These are phyloP conservation scores for Backusella sp. DNA, from an alignment of 192 early-diverging fungal species.

Conservation along the genomic window DNA sequence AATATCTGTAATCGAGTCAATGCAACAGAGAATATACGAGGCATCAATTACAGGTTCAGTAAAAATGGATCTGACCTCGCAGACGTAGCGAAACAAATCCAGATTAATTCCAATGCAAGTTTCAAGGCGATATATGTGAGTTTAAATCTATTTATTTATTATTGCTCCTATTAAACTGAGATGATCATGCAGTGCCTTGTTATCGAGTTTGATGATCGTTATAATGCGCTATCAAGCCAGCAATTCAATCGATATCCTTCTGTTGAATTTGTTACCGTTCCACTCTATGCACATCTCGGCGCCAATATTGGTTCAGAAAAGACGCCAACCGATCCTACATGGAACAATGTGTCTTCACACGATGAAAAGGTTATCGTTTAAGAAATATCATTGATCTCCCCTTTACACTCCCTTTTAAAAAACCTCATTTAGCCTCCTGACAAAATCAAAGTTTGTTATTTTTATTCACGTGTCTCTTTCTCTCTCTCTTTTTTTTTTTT, in stretches of 20 bases:
- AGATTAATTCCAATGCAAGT: conserved; percentile 2
- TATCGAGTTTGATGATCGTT: conserved; percentile 36
- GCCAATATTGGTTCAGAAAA: background rate
- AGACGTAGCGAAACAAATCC: conserved; percentile 9
- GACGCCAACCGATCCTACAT: background rate
- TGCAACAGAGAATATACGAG: conserved; percentile 21
- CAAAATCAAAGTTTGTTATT: background rate
- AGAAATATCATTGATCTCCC: background rate
- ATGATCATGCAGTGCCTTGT: conserved; percentile 10
- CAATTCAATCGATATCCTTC: conserved; percentile 18
- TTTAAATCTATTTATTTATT: background rate
- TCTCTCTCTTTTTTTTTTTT: background rate
- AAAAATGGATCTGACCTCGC: conserved; percentile 11
- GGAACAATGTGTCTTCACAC: background rate
- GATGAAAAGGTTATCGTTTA: conserved; percentile 10
- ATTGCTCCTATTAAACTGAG: background rate
- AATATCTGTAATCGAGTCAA: conserved; percentile 18
- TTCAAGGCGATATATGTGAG: conserved; percentile 22
- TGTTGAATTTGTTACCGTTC: conserved; percentile 30
- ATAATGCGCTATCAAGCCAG: conserved; percentile 14
- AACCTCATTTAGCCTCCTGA: background rate
- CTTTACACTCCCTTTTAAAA: background rate
- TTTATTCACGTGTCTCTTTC: background rate
- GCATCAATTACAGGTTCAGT: conserved; percentile 18
- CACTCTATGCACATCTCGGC: conserved; percentile 15